phyloP scores from a whole-genome alignment of 805 yeast genomes.

The Yamadazyma ubonensis region DNA sequence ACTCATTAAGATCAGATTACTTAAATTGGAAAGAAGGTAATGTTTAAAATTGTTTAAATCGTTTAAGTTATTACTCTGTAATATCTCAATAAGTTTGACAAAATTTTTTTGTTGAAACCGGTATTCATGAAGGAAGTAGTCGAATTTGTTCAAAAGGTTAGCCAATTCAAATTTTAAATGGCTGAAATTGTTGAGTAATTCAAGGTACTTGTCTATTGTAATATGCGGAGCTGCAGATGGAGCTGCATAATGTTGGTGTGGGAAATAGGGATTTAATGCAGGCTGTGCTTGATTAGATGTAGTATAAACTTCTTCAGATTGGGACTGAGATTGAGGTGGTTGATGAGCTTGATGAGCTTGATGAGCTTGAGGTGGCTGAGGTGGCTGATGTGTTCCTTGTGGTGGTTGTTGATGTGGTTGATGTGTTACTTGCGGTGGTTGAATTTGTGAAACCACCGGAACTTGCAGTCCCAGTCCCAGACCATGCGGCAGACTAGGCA shows the following conservation, averaged over 20 bases:
- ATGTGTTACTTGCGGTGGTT: background rate
- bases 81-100: slow-evolving; percentile 16
- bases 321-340: too few relatives aligned
- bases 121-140: slow-evolving; percentile 16
- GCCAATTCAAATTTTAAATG: slow-evolving; percentile 15
- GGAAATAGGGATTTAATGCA: slow-evolving; percentile 3
- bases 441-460: background rate
- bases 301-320: too few relatives aligned
- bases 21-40: slow-evolving; percentile 11
- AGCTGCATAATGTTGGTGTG: slow-evolving; percentile 6
- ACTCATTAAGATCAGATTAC: slow-evolving; percentile 11
- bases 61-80: slow-evolving; percentile 14
- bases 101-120: slow-evolving; percentile 17
- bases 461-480: background rate
- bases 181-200: slow-evolving; percentile 16
- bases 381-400: background rate
- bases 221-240: slow-evolving; percentile 2
- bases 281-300: too few relatives aligned
- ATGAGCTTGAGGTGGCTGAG: background rate
- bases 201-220: slow-evolving; percentile 16
- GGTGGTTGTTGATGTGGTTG: background rate
- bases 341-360: too few relatives aligned
- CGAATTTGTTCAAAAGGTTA: slow-evolving; percentile 16
- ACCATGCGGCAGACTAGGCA: background rate
- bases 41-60: slow-evolving; percentile 17